Evolutionary conservation across 257 asterid species (phyloP), one percentile per base, ranked within the genome.

Genomic region (Hygrophila difformis): DNA sequence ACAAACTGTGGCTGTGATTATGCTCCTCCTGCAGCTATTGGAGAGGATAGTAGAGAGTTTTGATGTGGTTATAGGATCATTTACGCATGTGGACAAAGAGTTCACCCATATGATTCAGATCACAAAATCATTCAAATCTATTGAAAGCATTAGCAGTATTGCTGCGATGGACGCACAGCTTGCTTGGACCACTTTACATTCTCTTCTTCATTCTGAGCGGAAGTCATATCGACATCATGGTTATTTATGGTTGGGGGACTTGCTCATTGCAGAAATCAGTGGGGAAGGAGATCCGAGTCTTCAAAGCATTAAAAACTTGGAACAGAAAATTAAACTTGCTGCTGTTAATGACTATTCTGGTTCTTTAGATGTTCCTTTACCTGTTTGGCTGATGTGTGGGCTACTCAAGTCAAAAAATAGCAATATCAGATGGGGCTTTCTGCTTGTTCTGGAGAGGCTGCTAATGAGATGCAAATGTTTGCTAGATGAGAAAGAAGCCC

Each of bases 351-450:
- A 91, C 60, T 82, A 80, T 74, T 72, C 87, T 47, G 84, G 85
- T 60, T 64, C 72, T 41, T 66, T 78, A 49, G 83, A 76, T 57
- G 81, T 80, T 68, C 87, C 96, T 43, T 63, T 80, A 76, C 87
- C 94, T 48, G 71, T 86, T 65, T 91, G 99, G 99, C 87, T 91
- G 53, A 64, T 91, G 74, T 91, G 94, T 62, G 99, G 99, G 59
- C 94, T 91, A 62, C 75, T 91, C 49, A 91, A 82, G 67, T 86
- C 96, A 21, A 91, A 53, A 56, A 74, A 71, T 57, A 86, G 62
- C 68, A 66, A 66, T 50, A 77, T 75, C 55, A 74, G 95, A 57
- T 67, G 86, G 89, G 99, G 99, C 35, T 91, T 91, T 63, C 78
- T 91, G 48, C 65, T 70, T 67, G 87, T 91, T 60, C 77, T 91